Base-by-base conservation (phyloP, 371 early-diverging fungal species). In the Actinomortierella ambigua region DNA sequence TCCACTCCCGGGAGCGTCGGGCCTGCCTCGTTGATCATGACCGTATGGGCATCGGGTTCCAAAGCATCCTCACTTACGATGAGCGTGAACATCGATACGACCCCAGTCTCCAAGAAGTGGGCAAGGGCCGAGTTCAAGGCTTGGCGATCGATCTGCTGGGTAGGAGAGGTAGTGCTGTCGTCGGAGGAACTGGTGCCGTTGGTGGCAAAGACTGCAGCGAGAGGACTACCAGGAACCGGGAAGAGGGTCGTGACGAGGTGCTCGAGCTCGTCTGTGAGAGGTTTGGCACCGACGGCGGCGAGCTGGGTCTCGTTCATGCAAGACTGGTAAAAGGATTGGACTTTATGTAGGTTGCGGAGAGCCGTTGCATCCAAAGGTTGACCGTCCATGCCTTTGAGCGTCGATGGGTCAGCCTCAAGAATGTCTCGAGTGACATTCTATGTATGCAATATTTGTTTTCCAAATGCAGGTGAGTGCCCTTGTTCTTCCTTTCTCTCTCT, bases 291-390 rank as follows among this genome's bases (percentile, higher is more conserved):
- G 26, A 61, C 63, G 17, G 62, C 48, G 29, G 78, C 79, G 51
- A 87, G 85, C 14, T 50, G 51, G 3, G 70, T 57, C 52, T 86
- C 83, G 26, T 86, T 79, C 86, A 86, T 84, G 61, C 88, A 88
- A 18, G 82, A 77, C 52, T 75, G 60, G 59, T 79, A 88, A 13
- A 85, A 55, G 15, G 51, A 56, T 54, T 82, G 76, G 22, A 77
- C 71, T 61, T 83, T 85, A 50, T 78, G 62, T 52, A 85, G 83
- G 51, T 83, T 85, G 41, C 81, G 79, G 18, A 77, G 82, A 14
- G 76, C 57, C n/a, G 66, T 29, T 27, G 66, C 73, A 40, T 76
- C 76, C 8, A 34, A 11, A 4, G 4, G 4, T 11, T 34, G 4
- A 11, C 34, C 34, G 11, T 34, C 34, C 4, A 34, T 34, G 34